Percentiles rank a stretch among this genome's conserved stretches.
Evolutionary conservation across 129 eudicot species (phyloP).

Genomic region (Solidago caesia): DNA sequence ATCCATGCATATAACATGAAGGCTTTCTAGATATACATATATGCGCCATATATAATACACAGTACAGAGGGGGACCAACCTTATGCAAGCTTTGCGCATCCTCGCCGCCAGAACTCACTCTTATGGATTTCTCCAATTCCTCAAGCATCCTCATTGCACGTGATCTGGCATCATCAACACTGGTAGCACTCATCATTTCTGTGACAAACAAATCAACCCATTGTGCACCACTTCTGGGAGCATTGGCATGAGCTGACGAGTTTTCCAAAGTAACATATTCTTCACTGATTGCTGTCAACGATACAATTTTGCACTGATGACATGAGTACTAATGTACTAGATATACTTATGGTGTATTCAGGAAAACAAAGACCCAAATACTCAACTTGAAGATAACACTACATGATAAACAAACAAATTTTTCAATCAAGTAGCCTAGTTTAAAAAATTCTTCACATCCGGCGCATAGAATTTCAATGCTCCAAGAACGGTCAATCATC

Average conservation of each 20-base stretch:
- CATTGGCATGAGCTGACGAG: constrained; percentile 34
- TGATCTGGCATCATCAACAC: constrained; percentile 80
- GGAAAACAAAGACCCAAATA: neutral
- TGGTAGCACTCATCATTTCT: constrained; percentile 73
- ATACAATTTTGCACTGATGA: constrained; percentile 24
- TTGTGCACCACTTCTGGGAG: constrained; percentile 58
- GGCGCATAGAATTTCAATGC: neutral
- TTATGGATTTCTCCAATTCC: constrained; percentile 68
- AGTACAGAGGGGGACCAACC: constrained; percentile 35
- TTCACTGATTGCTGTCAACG: constrained; percentile 36
- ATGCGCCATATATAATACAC: neutral
- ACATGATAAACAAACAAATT: neutral
- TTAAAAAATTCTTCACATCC: neutral
- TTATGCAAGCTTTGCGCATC: constrained; percentile 56
- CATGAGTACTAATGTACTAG: neutral
- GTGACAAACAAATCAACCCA: constrained; percentile 89
- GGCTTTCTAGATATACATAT: neutral
- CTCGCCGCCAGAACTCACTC: constrained; percentile 37
- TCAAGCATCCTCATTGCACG: constrained; percentile 74
- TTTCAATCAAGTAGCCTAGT: neutral
- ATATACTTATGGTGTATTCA: neutral
- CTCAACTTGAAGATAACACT: neutral
- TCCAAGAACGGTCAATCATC: neutral
- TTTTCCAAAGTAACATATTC: constrained; percentile 32
- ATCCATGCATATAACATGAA: no score